Base-by-base conservation (phyloP, 257 asterid species). In the Gynochthodes officinalis region DNA sequence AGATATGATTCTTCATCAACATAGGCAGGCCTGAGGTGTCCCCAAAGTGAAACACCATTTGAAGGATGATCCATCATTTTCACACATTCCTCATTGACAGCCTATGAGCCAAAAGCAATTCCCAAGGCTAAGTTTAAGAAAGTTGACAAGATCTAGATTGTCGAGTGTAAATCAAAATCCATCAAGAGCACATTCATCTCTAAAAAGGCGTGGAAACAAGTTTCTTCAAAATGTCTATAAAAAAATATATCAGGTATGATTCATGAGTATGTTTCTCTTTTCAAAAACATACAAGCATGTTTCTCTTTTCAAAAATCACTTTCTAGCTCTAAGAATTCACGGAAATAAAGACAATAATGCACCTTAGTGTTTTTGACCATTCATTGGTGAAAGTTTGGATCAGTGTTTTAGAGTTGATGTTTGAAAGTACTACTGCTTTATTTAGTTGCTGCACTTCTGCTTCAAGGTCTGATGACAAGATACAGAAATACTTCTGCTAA, bases 1-100 rank as follows among this genome's bases (percentile, higher is more conserved):
- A 90, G 81, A 77, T 86, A 85, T 70, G 64, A 72, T 74, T 88
- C 95, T 78, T 88, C 93, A 79, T 88, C 95, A 44, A 80, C 53
- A 73, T 72, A 87, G 59, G 87, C 84, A 67, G 93, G 93, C 82
- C 79, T 85, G 77, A 90, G 87, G 81, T 76, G 73, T 67, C 96
- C 96, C 86, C 81, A 84, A 55, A 90, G 64, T 46, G 90, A 89
- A 81, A 90, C 94, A 57, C 95, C 88, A 73, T 90, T 88, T 67
- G 89, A 82, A 19, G 95, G 96, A 71, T 69, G 76, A 77, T 88
- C 89, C 89, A 90, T 86, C 80, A 73, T 39, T 82, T 81, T 85
- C 68, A 83, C 64, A 84, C 84, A 84, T 67, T 85, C 87, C 67
- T 78, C 86, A 60, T 77, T 64, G 72, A 85, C 66, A 74, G 88